A percentile compares a stretch with the other conserved stretches of the same genome.
Evolutionary conservation across 1,284 basidiomycete genomes (phyloP).

Genomic region (Leccinum solheimii): DNA sequence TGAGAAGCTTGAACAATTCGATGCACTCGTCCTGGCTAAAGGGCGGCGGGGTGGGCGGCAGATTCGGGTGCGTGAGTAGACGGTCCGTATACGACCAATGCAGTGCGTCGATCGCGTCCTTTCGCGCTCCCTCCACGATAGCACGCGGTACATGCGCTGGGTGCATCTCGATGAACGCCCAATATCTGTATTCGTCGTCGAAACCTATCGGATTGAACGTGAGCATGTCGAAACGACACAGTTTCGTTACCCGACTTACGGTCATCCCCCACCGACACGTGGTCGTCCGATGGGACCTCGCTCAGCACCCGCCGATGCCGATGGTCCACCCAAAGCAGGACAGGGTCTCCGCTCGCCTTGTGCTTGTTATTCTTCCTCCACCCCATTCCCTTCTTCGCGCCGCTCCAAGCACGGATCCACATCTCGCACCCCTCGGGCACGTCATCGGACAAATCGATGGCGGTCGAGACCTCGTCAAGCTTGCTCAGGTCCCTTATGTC

Average conservation of each 20-base stretch:
- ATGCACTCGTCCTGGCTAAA: slow-evolving; percentile 74
- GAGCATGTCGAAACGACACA: slow-evolving; percentile 10
- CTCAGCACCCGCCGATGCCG: slow-evolving; percentile 50
- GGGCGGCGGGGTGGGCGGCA: slow-evolving; percentile 49
- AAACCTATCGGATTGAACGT: slow-evolving; percentile 43
- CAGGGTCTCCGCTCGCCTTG: slow-evolving; percentile 37
- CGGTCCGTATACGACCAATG: slow-evolving; percentile 79
- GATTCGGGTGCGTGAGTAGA: slow-evolving; percentile 55
- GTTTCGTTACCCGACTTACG: slow-evolving; percentile 43
- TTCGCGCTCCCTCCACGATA: slow-evolving; percentile 43
- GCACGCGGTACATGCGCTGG: slow-evolving; percentile 64
- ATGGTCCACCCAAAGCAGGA: slow-evolving; percentile 67
- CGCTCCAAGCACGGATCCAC: slow-evolving; percentile 43
- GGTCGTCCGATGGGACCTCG: slow-evolving; percentile 42
- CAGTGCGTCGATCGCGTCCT: slow-evolving; percentile 68
- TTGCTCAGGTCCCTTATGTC: slow-evolving; percentile 54
- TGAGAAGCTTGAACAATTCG: slow-evolving; percentile 62
- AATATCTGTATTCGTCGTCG: slow-evolving; percentile 73
- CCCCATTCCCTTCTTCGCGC: slow-evolving; percentile 19
- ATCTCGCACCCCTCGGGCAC: slow-evolving; percentile 51
- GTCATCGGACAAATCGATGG: slow-evolving; percentile 42
- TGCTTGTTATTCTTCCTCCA: slow-evolving; percentile 28
- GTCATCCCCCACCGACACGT: slow-evolving; percentile 46
- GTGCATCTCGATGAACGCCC: slow-evolving; percentile 73
- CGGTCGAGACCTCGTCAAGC: slow-evolving; percentile 51